phyloP scores from a whole-genome alignment of 2,329 filamentous ascomycete species.

The Trichoderma brevicompactum region DNA sequence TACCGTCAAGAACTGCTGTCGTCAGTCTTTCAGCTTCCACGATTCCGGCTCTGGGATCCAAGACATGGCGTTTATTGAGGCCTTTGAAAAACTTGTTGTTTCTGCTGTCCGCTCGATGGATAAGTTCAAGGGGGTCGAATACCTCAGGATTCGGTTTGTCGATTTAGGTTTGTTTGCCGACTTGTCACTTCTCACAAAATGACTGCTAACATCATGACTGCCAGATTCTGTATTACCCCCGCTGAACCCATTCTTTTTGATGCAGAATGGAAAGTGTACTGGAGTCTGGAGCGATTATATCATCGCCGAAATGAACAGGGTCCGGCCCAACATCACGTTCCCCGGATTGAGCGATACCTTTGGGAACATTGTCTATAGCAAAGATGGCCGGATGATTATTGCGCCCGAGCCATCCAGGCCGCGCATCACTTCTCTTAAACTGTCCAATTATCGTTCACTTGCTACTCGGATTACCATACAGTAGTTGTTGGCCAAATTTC shows the following conservation, averaged over 20 bases:
- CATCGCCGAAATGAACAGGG: slow-evolving; percentile 60
- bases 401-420: slow-evolving; percentile 59
- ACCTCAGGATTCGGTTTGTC: slow-evolving; percentile 73
- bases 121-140: slow-evolving; percentile 61
- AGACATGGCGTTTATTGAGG: slow-evolving; percentile 71
- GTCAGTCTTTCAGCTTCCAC: slow-evolving; percentile 57
- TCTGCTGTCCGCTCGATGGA: slow-evolving; percentile 65
- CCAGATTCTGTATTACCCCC: slow-evolving; percentile 70
- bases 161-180: slow-evolving; percentile 61
- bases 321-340: slow-evolving; percentile 63
- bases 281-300: slow-evolving; percentile 76
- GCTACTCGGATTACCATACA: slow-evolving; percentile 46
- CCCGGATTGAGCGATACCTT: slow-evolving; percentile 67
- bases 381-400: slow-evolving; percentile 62
- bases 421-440: slow-evolving; percentile 59
- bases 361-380: slow-evolving; percentile 61
- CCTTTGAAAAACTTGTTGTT: slow-evolving; percentile 71
- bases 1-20: slow-evolving; percentile 75
- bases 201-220: slow-evolving; percentile 35
- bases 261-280: slow-evolving; percentile 63
- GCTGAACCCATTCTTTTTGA: slow-evolving; percentile 73
- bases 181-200: background rate
- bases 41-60: slow-evolving; percentile 72
- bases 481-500: slow-evolving; percentile 31
- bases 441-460: slow-evolving; percentile 61